Percentiles rank a stretch among this genome's conserved stretches.
Conservation (phyloP, 2,329 filamentous ascomycete species). For the Clarireedia homoeocarpa region DNA sequence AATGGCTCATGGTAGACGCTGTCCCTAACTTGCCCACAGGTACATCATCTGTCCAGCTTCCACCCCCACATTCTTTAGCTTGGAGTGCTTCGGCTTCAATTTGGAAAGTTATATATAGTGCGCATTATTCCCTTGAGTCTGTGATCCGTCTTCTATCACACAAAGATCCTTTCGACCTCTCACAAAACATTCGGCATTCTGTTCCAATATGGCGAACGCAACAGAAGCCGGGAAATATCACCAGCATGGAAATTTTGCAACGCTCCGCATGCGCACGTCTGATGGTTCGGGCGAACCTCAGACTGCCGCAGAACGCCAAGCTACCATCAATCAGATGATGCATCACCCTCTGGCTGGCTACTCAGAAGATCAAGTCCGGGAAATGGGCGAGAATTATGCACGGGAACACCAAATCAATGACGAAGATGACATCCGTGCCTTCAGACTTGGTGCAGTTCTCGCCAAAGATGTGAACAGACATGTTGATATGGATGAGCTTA, state of each 20-base stretch:
- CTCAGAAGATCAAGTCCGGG: background rate
- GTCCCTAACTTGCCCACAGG: no score
- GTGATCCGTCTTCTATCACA: no score
- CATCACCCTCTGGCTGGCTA: background rate
- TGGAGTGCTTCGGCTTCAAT: no score
- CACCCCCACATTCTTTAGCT: no score
- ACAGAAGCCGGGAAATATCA: background rate
- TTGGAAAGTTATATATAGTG: no score
- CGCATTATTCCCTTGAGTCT: no score
- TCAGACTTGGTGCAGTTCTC: constrained; percentile 51
- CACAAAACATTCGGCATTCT: background rate
- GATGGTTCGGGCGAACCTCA: background rate
- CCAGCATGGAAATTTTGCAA: background rate
- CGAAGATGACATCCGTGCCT: constrained; percentile 49
- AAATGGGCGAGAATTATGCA: constrained; percentile 42
- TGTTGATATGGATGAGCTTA: constrained; percentile 40
- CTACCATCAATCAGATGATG: background rate
- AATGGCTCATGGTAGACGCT: no score
- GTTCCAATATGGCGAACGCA: background rate
- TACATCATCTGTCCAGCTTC: no score
- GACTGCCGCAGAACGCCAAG: background rate
- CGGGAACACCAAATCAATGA: constrained; percentile 44
- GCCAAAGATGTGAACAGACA: constrained; percentile 40
- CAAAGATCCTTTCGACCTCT: no score
- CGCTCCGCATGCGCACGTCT: background rate